Conservation (phyloP, 1,139 yeast species). For the Sugiyamaella sp. region DNA sequence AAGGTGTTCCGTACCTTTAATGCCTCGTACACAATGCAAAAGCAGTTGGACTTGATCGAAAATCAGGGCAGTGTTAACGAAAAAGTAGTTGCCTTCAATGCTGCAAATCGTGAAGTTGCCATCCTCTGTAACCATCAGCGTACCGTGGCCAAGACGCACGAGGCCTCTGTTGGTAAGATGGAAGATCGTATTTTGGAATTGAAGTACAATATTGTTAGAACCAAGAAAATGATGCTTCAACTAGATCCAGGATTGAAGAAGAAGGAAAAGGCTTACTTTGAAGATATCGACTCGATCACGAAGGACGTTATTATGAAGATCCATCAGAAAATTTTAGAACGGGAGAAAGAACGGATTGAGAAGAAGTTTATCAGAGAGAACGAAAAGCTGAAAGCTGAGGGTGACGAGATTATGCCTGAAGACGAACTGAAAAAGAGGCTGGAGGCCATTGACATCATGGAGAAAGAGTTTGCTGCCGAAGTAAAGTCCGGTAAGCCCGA, state of each 20-base stretch:
- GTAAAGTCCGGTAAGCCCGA: conserved; percentile 63
- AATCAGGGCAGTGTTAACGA: conserved; percentile 88
- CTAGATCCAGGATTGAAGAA: conserved; percentile 64
- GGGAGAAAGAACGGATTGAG: conserved; percentile 63
- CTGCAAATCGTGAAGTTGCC: conserved; percentile 95
- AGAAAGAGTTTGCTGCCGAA: conserved; percentile 60
- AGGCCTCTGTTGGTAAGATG: conserved; percentile 75
- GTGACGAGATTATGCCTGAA: conserved; percentile 55
- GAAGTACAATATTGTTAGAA: conserved; percentile 78
- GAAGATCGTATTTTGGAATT: conserved; percentile 76
- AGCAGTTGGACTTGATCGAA: conserved; percentile 78
- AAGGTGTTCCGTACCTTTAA: conserved; percentile 97
- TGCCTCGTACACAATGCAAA: conserved; percentile 97
- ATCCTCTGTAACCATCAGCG: conserved; percentile 97
- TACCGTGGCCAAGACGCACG: conserved; percentile 84
- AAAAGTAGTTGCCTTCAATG: conserved; percentile 84
- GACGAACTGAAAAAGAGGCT: conserved; percentile 62
- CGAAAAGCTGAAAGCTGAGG: conserved; percentile 66
- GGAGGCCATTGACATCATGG: conserved; percentile 58
- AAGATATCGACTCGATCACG: conserved; percentile 68
- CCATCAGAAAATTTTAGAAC: conserved; percentile 56
- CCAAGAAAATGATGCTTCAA: conserved; percentile 68
- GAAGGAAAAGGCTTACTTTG: conserved; percentile 54
- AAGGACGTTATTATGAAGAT: conserved; percentile 65
- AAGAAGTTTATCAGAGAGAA: conserved; percentile 76